Conservation (phyloP, 805 yeast species). For the Candida michaelii region DNA sequence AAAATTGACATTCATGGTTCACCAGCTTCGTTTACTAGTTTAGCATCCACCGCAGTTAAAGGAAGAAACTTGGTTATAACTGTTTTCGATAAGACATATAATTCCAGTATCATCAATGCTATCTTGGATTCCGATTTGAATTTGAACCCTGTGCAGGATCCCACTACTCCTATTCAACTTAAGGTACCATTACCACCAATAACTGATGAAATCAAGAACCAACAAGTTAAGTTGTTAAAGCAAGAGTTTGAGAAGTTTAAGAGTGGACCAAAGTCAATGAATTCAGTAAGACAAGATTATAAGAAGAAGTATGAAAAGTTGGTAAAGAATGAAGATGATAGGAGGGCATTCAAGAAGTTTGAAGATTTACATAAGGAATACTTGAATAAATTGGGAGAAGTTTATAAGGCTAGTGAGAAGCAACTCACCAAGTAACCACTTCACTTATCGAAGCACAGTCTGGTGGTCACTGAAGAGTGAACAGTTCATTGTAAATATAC, state of each 20-base stretch:
- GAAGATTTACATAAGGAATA: slow-evolving; percentile 72
- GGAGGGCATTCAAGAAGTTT: slow-evolving; percentile 55
- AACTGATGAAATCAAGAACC: slow-evolving; percentile 64
- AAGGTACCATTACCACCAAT: slow-evolving; percentile 74
- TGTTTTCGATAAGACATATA: slow-evolving; percentile 78
- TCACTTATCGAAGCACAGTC: no score
- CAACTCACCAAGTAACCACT: slow-evolving; percentile 38
- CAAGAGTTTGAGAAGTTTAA: slow-evolving; percentile 63
- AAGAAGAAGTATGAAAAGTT: slow-evolving; percentile 62
- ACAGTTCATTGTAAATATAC: no score
- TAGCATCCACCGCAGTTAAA: slow-evolving; percentile 71
- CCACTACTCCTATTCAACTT: slow-evolving; percentile 64
- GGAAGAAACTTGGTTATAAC: slow-evolving; percentile 76
- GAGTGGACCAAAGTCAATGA: slow-evolving; percentile 50
- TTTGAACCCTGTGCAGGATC: slow-evolving; percentile 77
- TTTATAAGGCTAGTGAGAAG: slow-evolving; percentile 57
- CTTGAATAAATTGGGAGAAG: slow-evolving; percentile 54
- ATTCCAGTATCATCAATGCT: slow-evolving; percentile 67
- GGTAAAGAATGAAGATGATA: slow-evolving; percentile 55
- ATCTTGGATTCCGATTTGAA: slow-evolving; percentile 68
- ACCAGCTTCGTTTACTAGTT: slow-evolving; percentile 49
- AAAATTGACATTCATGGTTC: slow-evolving; percentile 46
- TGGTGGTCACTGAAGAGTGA: no score
- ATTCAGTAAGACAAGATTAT: slow-evolving; percentile 44
- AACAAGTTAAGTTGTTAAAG: slow-evolving; percentile 60